phyloP scores from a whole-genome alignment of 192 early-diverging fungal species.

The Entrophospora sp. region DNA sequence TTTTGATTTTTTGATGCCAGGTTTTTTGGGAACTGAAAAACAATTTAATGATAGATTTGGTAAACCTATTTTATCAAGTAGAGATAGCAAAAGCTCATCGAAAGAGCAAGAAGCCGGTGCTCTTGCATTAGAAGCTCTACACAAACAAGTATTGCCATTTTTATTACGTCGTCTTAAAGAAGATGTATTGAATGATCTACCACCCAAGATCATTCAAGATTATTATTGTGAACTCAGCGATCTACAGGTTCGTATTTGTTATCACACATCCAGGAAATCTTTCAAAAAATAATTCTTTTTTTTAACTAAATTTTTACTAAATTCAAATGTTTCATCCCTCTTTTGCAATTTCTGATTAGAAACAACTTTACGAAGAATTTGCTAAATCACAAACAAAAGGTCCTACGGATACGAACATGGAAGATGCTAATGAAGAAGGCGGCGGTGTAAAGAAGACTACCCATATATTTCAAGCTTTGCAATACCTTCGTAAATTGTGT shows the following conservation, averaged over 20 bases:
- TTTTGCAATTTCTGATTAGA: constrained; percentile 30
- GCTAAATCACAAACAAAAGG: constrained; percentile 56
- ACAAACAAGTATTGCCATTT: constrained; percentile 95
- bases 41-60: constrained; percentile 92
- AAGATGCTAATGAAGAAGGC: constrained; percentile 22
- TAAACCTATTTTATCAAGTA: constrained; percentile 83
- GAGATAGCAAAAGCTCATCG: constrained; percentile 78
- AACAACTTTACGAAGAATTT: constrained; percentile 90
- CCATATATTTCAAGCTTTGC: constrained; percentile 97
- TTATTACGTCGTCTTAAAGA: constrained; percentile 93
- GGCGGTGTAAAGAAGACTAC: constrained; percentile 41
- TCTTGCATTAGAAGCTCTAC: constrained; percentile 85
- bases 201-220: constrained; percentile 99
- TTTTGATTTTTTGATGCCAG: constrained; percentile 99
- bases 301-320: not conserved
- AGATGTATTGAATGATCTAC: constrained; percentile 91
- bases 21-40: constrained; percentile 88
- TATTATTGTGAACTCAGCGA: constrained; percentile 95
- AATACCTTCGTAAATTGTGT: constrained; percentile 90
- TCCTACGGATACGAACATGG: constrained; percentile 39
- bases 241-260: constrained; percentile 49
- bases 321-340: not conserved
- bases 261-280: no score
- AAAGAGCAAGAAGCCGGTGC: constrained; percentile 63
- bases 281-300: not conserved